These are phyloP conservation scores for Cutaneotrichosporon cavernicola DNA, from an alignment of 1,284 basidiomycete genomes.

Conservation along the genomic window DNA sequence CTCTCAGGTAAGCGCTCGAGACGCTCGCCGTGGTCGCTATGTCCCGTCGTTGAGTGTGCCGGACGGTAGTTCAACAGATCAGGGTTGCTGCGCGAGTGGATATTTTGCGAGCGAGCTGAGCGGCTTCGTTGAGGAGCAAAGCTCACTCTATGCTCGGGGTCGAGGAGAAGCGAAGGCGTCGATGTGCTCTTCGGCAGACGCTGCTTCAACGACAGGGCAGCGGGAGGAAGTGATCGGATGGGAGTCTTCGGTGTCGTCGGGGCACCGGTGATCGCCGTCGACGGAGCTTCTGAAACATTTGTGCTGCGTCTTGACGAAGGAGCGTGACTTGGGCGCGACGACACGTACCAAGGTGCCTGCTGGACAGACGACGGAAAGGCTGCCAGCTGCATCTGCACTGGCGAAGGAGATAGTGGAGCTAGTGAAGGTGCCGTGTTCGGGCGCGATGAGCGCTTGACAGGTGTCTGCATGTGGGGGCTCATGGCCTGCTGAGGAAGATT, in stretches of 20 bases:
- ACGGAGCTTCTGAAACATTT: not conserved
- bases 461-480: not conserved
- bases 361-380: not conserved
- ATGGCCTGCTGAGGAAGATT: conserved; percentile 6
- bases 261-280: not conserved
- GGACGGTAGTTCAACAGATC: conserved; percentile 7
- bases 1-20: not conserved
- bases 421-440: not conserved
- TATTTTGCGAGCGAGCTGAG: conserved; percentile 5
- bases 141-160: not conserved
- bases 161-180: not conserved
- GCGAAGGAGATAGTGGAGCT: not conserved
- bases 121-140: conserved; percentile 1
- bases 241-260: not conserved
- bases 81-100: conserved; percentile 13
- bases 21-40: conserved; percentile 1
- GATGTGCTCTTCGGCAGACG: conserved; percentile 17
- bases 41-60: conserved; percentile 4
- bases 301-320: conserved; percentile 1
- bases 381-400: not conserved
- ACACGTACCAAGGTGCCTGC: not conserved
- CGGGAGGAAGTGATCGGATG: not conserved
- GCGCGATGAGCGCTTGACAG: not conserved
- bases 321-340: not conserved
- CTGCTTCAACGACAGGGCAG: not conserved